phyloP scores from a whole-genome alignment of 805 yeast genomes.

The Torulaspora maleeae region DNA sequence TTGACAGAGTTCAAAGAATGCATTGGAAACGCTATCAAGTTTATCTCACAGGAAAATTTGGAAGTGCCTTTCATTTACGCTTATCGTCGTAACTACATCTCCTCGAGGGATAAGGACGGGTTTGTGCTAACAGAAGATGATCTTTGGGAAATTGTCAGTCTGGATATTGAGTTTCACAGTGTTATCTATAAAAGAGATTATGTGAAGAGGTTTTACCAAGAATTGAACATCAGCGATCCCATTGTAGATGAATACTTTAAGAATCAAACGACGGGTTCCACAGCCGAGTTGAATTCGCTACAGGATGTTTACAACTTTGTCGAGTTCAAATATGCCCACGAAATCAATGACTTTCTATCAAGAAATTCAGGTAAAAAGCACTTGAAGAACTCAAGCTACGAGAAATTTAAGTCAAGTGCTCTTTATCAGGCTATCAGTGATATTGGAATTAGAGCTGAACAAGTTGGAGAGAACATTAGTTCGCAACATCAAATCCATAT shows the following conservation, averaged over 20 bases:
- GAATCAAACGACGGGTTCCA: constrained; percentile 46
- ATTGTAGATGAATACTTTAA: constrained; percentile 52
- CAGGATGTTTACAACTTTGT: constrained; percentile 86
- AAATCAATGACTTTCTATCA: constrained; percentile 37
- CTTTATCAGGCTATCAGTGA: constrained; percentile 62
- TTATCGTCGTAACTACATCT: constrained; percentile 83
- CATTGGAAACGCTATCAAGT: constrained; percentile 65
- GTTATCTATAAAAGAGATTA: constrained; percentile 67
- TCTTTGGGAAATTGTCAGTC: constrained; percentile 82
- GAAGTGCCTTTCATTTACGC: constrained; percentile 96
- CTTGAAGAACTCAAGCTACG: constrained; percentile 57
- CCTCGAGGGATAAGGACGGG: constrained; percentile 42
- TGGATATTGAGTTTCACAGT: constrained; percentile 86
- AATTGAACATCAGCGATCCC: constrained; percentile 54
- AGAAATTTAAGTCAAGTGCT: constrained; percentile 60
- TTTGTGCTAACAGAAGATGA: constrained; percentile 68
- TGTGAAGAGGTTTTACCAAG: constrained; percentile 51
- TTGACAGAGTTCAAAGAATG: constrained; percentile 58
- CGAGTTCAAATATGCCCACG: constrained; percentile 57
- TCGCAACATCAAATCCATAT: constrained; percentile 64
- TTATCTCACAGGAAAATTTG: constrained; percentile 66
- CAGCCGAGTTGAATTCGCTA: constrained; percentile 55
- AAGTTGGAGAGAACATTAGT: constrained; percentile 76
- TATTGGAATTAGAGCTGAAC: constrained; percentile 72
- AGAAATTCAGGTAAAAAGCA: constrained; percentile 45